phyloP scores from a whole-genome alignment of 768 basidiomycete species.

The Lyophyllum semitale region DNA sequence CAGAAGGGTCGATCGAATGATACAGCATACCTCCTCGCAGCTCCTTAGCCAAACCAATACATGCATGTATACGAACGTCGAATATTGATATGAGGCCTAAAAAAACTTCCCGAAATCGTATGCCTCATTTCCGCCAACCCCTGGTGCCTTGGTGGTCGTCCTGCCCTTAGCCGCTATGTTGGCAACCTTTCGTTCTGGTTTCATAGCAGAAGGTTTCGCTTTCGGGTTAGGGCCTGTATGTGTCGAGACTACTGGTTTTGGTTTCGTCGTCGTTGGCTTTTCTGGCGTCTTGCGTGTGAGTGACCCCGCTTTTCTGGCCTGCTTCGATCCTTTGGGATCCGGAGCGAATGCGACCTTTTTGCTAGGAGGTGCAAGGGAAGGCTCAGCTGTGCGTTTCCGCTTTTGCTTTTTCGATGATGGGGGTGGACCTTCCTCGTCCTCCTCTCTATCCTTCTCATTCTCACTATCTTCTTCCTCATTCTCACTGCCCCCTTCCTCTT shows the following conservation, averaged over 20 bases:
- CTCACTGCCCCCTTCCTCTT: slow-evolving; percentile 37
- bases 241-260: slow-evolving; percentile 30
- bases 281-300: slow-evolving; percentile 8
- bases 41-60: not conserved
- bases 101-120: slow-evolving; percentile 61
- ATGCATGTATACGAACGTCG: not conserved
- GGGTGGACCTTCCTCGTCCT: slow-evolving; percentile 31
- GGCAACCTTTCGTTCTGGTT: slow-evolving; percentile 29
- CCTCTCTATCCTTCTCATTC: slow-evolving; percentile 44
- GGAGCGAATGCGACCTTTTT: slow-evolving; percentile 60
- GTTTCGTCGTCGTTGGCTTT: slow-evolving; percentile 15
- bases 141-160: slow-evolving; percentile 17
- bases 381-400: slow-evolving; percentile 40
- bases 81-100: slow-evolving; percentile 10
- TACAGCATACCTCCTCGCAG: not conserved
- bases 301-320: slow-evolving; percentile 15
- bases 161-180: slow-evolving; percentile 29
- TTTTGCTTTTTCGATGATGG: slow-evolving; percentile 44
- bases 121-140: slow-evolving; percentile 32
- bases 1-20: no score
- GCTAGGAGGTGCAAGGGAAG: slow-evolving; percentile 30
- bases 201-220: slow-evolving; percentile 17
- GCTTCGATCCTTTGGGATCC: slow-evolving; percentile 24
- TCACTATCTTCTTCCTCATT: slow-evolving; percentile 34
- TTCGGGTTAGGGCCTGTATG: slow-evolving; percentile 18